Conservation (phyloP, 371 early-diverging fungal genomes). For the Mycotypha africana region DNA sequence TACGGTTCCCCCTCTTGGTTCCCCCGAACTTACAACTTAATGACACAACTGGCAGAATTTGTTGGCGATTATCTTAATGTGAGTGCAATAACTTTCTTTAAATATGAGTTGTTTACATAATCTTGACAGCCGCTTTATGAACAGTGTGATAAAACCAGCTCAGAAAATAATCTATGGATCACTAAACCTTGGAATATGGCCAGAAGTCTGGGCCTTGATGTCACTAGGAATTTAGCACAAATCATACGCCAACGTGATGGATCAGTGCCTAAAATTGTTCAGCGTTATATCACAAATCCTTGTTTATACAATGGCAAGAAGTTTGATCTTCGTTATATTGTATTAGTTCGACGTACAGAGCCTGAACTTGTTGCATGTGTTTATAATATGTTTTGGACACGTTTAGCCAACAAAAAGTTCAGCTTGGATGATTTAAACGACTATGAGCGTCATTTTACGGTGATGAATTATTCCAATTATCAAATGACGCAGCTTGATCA, state of each 20-base stretch:
- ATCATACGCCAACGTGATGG: constrained; percentile 47
- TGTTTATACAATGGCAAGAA: constrained; percentile 57
- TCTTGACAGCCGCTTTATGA: background rate
- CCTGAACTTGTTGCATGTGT: constrained; percentile 38
- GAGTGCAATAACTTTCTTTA: no score
- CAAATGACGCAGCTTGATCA: constrained; percentile 53
- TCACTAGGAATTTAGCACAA: constrained; percentile 39
- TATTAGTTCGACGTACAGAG: constrained; percentile 37
- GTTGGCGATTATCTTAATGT: constrained; percentile 49
- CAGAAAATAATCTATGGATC: constrained; percentile 48
- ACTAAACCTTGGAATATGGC: constrained; percentile 55
- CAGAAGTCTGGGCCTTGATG: constrained; percentile 39
- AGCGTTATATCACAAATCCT: constrained; percentile 48
- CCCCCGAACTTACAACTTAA: constrained; percentile 46
- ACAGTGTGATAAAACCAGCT: constrained; percentile 24
- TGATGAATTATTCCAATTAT: constrained; percentile 54
- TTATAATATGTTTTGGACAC: constrained; percentile 60
- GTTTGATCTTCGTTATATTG: constrained; percentile 56
- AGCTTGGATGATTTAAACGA: constrained; percentile 42
- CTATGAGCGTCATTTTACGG: constrained; percentile 55
- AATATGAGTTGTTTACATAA: background rate
- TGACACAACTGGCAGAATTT: constrained; percentile 39
- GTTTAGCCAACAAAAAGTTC: constrained; percentile 52
- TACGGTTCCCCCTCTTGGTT: constrained; percentile 49
- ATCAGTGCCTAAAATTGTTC: constrained; percentile 47